A percentile compares a stretch with the other conserved stretches of the same genome.
These are phyloP conservation scores for Sclerotinia borealis DNA, from an alignment of 2,329 filamentous ascomycete species.

Conservation along the genomic window DNA sequence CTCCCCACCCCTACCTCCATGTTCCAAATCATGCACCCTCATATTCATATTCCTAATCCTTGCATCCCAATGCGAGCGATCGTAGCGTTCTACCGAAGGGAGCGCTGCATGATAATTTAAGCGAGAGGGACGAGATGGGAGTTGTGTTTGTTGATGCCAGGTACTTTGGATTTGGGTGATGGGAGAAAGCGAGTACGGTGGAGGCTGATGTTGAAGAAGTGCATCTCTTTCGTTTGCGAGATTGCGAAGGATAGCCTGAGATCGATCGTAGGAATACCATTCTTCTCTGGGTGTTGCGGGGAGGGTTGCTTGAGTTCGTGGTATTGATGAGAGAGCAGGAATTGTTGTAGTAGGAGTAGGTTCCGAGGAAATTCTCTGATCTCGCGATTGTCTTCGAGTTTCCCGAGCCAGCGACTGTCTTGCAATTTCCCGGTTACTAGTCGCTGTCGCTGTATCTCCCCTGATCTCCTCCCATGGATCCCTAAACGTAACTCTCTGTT, in stretches of 20 bases:
- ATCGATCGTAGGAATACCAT: not conserved
- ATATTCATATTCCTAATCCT: not conserved
- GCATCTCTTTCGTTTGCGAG: not conserved
- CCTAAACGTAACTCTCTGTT: not conserved
- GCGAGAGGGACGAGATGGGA: not conserved
- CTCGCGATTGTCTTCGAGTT: too few species aligned
- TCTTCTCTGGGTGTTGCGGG: not conserved
- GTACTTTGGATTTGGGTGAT: not conserved
- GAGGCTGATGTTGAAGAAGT: not conserved
- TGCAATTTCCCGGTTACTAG: not conserved
- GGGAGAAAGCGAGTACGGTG: not conserved
- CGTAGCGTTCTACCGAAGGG: not conserved
- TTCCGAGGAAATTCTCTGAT: not conserved
- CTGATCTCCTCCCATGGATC: not conserved
- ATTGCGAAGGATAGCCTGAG: not conserved
- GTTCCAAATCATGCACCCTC: not conserved
- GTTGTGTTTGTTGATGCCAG: not conserved
- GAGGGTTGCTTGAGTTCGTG: not conserved
- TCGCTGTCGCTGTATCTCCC: too few species aligned
- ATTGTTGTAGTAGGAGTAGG: not conserved
- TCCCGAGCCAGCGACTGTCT: too few species aligned
- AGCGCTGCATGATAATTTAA: not conserved
- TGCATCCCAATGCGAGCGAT: slow-evolving; percentile 2
- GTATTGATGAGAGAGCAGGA: not conserved
- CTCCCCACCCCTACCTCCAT: not conserved